Evolutionary conservation across 2,329 filamentous ascomycete species (phyloP).

Genomic region (Fusarium sublunatum): DNA sequence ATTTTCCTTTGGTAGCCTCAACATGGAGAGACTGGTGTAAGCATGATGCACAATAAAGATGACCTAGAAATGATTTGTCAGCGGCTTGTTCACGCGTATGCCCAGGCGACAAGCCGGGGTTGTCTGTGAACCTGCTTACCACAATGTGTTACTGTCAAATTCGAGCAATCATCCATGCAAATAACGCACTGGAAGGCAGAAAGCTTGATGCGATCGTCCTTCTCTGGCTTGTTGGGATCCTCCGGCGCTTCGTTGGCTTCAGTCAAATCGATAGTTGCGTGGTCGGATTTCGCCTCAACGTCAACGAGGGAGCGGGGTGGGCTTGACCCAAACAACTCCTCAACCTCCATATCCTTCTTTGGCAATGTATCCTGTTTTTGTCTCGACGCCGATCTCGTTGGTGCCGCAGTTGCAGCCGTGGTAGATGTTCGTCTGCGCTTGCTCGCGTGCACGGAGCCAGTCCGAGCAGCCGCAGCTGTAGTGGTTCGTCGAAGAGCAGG

Average conservation of each 20-base stretch:
- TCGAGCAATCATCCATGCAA: slow-evolving; percentile 71
- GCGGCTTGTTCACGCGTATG: slow-evolving; percentile 5
- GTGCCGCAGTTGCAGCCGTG: slow-evolving; percentile 10
- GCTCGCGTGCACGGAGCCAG: slow-evolving; percentile 21
- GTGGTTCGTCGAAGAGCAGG: slow-evolving; percentile 34
- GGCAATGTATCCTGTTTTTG: slow-evolving; percentile 12
- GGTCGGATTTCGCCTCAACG: slow-evolving; percentile 36
- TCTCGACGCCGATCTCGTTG: slow-evolving; percentile 19
- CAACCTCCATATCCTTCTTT: slow-evolving; percentile 36
- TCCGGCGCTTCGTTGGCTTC: slow-evolving; percentile 58
- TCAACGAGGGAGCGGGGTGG: slow-evolving; percentile 24
- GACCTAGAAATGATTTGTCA: slow-evolving; percentile 58
- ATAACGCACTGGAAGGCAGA: slow-evolving; percentile 72
- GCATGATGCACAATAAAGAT: slow-evolving; percentile 73
- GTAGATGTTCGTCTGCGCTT: slow-evolving; percentile 46
- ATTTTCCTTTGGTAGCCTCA: slow-evolving; percentile 66
- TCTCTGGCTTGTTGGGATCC: slow-evolving; percentile 57
- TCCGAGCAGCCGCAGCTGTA: slow-evolving; percentile 27
- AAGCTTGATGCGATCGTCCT: slow-evolving; percentile 64
- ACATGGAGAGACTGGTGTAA: slow-evolving; percentile 70
- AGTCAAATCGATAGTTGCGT: slow-evolving; percentile 52
- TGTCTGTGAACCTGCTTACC: slow-evolving; percentile 60
- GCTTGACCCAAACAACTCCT: slow-evolving; percentile 47
- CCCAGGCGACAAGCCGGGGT: neutral
- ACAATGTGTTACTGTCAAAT: slow-evolving; percentile 72